phyloP scores from a whole-genome alignment of 108 stramenopile species.

The Pseudonitzschia pungens region DNA sequence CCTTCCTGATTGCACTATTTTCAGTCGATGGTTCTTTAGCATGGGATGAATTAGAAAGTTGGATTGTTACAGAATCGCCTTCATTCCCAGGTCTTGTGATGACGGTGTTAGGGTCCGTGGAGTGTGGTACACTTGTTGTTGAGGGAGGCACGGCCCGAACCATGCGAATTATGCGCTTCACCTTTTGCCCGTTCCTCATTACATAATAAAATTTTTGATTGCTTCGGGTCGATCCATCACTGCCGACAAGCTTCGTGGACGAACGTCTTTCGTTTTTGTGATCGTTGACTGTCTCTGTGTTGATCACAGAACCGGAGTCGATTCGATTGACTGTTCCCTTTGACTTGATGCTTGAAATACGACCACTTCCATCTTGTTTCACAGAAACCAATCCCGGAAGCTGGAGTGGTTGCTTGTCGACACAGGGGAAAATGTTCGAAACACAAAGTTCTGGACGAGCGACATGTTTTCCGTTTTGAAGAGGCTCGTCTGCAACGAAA shows the following conservation, averaged over 20 bases:
- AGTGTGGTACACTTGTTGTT: neutral
- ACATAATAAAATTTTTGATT: neutral
- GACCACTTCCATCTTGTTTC: neutral
- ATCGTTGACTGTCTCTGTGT: neutral
- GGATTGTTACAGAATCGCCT: neutral
- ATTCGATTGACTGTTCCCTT: neutral
- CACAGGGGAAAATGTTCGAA: neutral
- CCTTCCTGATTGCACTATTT: too few species aligned
- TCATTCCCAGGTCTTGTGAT: neutral
- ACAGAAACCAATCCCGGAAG: slow-evolving; percentile 1
- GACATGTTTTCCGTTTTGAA: neutral
- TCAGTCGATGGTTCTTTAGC: neutral
- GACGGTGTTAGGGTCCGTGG: too few species aligned
- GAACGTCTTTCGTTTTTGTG: neutral
- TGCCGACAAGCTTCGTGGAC: neutral
- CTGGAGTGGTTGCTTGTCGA: neutral
- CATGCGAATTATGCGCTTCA: slow-evolving; percentile 4
- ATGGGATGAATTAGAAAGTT: neutral
- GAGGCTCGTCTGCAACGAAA: neutral
- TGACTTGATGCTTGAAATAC: neutral
- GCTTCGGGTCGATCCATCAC: neutral
- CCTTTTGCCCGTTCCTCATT: slow-evolving; percentile 1
- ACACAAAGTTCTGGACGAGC: neutral
- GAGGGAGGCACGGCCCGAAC: neutral
- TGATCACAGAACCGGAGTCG: neutral